Conservation (phyloP, 306 rosid genomes). For the Vachellia collinsii region DNA sequence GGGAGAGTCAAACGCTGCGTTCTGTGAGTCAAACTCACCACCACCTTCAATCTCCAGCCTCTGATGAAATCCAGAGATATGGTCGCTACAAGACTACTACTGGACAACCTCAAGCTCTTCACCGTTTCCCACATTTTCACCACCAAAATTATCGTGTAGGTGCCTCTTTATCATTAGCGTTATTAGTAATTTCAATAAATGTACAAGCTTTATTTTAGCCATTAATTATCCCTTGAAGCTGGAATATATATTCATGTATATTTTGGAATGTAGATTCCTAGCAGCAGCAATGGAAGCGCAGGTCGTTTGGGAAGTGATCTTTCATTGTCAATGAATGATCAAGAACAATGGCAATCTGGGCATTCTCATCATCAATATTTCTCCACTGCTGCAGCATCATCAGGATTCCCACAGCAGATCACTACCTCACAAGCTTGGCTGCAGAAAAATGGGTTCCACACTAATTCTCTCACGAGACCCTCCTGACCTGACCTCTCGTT, state of each 20-base stretch:
- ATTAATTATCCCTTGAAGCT: neutral
- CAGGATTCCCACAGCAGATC: constrained; percentile 97
- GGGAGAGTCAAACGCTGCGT: constrained; percentile 62
- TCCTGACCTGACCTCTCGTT: constrained; percentile 31
- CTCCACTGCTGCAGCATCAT: constrained; percentile 99
- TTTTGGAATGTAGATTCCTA: constrained; percentile 52
- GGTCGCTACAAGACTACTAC: neutral
- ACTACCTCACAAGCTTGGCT: constrained; percentile 60
- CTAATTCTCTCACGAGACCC: constrained; percentile 56
- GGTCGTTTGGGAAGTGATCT: constrained; percentile 69
- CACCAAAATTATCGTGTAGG: constrained; percentile 69
- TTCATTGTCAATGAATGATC: constrained; percentile 56
- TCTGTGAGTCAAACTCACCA: constrained; percentile 57
- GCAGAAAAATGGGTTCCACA: constrained; percentile 74
- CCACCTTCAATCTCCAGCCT: constrained; percentile 39
- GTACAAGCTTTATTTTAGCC: neutral
- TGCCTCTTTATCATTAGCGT: neutral
- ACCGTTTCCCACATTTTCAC: constrained; percentile 47
- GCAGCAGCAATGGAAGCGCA: constrained; percentile 66
- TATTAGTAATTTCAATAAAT: no score
- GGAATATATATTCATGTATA: neutral
- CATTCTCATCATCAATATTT: constrained; percentile 51
- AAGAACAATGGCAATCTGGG: constrained; percentile 61
- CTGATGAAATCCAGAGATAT: neutral
- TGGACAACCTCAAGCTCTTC: constrained; percentile 47